phyloP scores from a whole-genome alignment of 2,329 filamentous ascomycete genomes.

The Apiospora arundinis region DNA sequence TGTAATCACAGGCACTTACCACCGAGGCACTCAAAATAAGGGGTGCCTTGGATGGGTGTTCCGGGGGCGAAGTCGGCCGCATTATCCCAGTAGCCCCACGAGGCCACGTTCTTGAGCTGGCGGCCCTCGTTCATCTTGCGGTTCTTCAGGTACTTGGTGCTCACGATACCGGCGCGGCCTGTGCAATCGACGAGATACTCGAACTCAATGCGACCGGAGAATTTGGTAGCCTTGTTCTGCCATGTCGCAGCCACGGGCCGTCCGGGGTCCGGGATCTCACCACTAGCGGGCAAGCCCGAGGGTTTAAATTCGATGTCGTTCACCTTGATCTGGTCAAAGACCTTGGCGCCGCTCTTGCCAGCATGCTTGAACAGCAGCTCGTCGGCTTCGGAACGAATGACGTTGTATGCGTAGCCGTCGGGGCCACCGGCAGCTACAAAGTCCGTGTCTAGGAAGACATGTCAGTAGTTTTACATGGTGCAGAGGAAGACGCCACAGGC shows the following conservation, averaged over 20 bases:
- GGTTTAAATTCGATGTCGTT: constrained; percentile 39
- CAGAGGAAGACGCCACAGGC: no score
- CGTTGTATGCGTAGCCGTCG: constrained; percentile 50
- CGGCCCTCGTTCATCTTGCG: constrained; percentile 52
- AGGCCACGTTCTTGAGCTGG: constrained; percentile 52
- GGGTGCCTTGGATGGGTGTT: not conserved
- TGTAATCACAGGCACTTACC: not conserved
- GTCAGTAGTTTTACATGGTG: not conserved
- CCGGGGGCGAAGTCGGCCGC: constrained; percentile 40
- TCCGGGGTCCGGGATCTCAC: constrained; percentile 31
- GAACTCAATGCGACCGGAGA: constrained; percentile 49
- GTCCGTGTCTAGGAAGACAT: constrained; percentile 45
- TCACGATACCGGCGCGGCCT: constrained; percentile 51
- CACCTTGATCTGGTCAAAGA: constrained; percentile 49
- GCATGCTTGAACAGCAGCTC: constrained; percentile 52
- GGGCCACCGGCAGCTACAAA: constrained; percentile 49
- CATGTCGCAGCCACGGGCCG: constrained; percentile 45
- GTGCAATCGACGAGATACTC: constrained; percentile 58
- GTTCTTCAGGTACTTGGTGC: constrained; percentile 56
- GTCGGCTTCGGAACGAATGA: constrained; percentile 53
- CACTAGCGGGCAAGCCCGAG: not conserved
- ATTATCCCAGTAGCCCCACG: constrained; percentile 55
- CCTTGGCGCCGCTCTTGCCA: constrained; percentile 44
- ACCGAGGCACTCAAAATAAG: constrained; percentile 1
- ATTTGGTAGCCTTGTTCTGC: constrained; percentile 33